phyloP scores from a whole-genome alignment of 2,329 filamentous ascomycete genomes.

The Dothideomycetes sp. region DNA sequence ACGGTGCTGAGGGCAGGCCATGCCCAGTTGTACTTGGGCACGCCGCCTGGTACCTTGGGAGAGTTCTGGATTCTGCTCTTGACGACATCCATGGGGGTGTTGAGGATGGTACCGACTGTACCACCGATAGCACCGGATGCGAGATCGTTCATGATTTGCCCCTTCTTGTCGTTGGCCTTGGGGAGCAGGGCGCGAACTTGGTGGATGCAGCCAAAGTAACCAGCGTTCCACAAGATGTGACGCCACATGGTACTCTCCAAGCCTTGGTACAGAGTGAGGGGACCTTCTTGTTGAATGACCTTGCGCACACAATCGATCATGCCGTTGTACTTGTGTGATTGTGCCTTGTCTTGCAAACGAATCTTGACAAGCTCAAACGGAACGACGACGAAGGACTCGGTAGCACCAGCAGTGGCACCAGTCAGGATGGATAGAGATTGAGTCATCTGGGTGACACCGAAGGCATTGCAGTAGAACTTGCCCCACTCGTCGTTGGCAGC shows the following conservation, averaged over 20 bases:
- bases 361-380: constrained; percentile 99
- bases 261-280: constrained; percentile 88
- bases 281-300: constrained; percentile 75
- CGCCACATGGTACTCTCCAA: constrained; percentile 96
- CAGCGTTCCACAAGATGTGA: constrained; percentile 87
- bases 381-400: constrained; percentile 92
- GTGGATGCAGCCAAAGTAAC: constrained; percentile 98
- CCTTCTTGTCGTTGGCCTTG: constrained; percentile 66
- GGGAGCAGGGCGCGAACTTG: constrained; percentile 83
- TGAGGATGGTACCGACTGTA: constrained; percentile 81
- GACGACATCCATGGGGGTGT: constrained; percentile 94
- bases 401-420: constrained; percentile 87
- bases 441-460: constrained; percentile 79
- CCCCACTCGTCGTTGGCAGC: constrained; percentile 99
- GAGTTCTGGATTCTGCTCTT: constrained; percentile 98
- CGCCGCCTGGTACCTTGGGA: constrained; percentile 66
- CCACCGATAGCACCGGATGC: constrained; percentile 81
- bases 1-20: constrained; percentile 80
- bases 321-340: constrained; percentile 77
- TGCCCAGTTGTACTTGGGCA: constrained; percentile 98
- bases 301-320: constrained; percentile 72
- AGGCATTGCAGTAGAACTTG: constrained; percentile 79
- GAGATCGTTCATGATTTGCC: constrained; percentile 79
- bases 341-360: constrained; percentile 88
- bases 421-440: constrained; percentile 88